A percentile compares a stretch with the other conserved stretches of the same genome.
Evolutionary conservation across 768 basidiomycete species (phyloP).

Genomic region (Tulasnella sp.): DNA sequence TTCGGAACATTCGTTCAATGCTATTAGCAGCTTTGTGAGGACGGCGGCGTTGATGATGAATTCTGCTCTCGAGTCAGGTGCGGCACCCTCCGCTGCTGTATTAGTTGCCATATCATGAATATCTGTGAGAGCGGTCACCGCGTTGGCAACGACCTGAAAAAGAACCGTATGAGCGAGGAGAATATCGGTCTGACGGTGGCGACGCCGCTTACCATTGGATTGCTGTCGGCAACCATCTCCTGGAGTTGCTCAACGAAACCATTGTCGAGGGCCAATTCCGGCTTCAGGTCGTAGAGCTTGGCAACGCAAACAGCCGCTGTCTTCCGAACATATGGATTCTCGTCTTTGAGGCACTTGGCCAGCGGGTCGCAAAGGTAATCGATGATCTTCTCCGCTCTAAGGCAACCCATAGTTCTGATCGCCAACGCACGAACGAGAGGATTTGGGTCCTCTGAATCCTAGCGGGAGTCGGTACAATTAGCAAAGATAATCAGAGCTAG

Average conservation of each 20-base stretch:
- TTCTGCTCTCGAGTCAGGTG: slow-evolving; percentile 51
- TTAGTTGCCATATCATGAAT: slow-evolving; percentile 68
- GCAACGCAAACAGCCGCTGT: slow-evolving; percentile 98
- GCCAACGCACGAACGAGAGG: slow-evolving; percentile 96
- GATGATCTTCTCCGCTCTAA: slow-evolving; percentile 91
- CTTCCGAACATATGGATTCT: slow-evolving; percentile 97
- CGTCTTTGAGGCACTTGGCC: slow-evolving; percentile 88
- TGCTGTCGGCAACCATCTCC: slow-evolving; percentile 93
- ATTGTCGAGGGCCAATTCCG: slow-evolving; percentile 84
- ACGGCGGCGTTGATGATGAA: slow-evolving; percentile 84
- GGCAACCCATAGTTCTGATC: slow-evolving; percentile 95
- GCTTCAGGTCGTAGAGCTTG: slow-evolving; percentile 89
- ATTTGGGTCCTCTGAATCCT: slow-evolving; percentile 97
- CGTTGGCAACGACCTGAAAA: slow-evolving; percentile 91
- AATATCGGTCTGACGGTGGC: not conserved
- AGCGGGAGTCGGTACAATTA: slow-evolving; percentile 24
- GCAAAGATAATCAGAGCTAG: not conserved
- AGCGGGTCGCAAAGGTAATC: slow-evolving; percentile 92
- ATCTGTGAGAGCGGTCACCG: slow-evolving; percentile 88
- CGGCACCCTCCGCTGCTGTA: slow-evolving; percentile 25
- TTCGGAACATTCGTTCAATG: slow-evolving; percentile 96
- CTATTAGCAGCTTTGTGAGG: slow-evolving; percentile 88
- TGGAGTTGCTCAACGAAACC: slow-evolving; percentile 87
- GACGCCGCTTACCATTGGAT: slow-evolving; percentile 78
- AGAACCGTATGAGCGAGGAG: not conserved